Percentiles rank a stretch among this genome's conserved stretches.
Conservation (phyloP, 2,329 filamentous ascomycete species). For the Mariannaea sp. region DNA sequence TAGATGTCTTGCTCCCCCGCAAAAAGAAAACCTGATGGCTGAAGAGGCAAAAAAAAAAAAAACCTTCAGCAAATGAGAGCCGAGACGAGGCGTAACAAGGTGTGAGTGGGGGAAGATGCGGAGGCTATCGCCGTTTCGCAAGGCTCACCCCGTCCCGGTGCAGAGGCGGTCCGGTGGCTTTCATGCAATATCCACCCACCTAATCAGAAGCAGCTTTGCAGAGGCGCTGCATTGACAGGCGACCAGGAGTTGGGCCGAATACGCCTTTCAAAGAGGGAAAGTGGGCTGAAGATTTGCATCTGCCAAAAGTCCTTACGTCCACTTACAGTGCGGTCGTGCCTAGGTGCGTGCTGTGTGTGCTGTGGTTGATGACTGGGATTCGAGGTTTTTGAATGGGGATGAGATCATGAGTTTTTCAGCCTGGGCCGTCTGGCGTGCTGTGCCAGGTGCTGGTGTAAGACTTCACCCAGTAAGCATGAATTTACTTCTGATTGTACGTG, state of each 20-base stretch:
- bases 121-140: conserved; percentile 8
- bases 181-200: too few relatives aligned
- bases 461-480: background rate
- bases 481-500: background rate
- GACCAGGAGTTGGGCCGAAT: conserved; percentile 12
- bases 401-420: too few relatives aligned
- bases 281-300: background rate
- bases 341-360: too few relatives aligned
- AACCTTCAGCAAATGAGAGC: conserved; percentile 13
- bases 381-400: too few relatives aligned
- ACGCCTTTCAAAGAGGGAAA: background rate
- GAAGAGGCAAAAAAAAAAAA: too few relatives aligned
- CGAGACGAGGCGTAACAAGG: background rate
- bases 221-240: too few relatives aligned
- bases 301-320: conserved; percentile 4
- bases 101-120: background rate
- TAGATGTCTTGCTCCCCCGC: conserved; percentile 32
- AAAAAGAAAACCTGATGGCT: conserved; percentile 28
- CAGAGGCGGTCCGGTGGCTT: conserved; percentile 21
- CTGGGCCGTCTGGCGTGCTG: conserved; percentile 6
- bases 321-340: too few relatives aligned
- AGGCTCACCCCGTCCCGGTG: conserved; percentile 26
- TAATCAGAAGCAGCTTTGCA: conserved; percentile 10
- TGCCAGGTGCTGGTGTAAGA: conserved; percentile 14
- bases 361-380: conserved; percentile 8